Evolutionary conservation across 1,139 yeast genomes (phyloP), one percentile per base, ranked within the genome.

Genomic region (Yamadazyma kanchanaburiensis): DNA sequence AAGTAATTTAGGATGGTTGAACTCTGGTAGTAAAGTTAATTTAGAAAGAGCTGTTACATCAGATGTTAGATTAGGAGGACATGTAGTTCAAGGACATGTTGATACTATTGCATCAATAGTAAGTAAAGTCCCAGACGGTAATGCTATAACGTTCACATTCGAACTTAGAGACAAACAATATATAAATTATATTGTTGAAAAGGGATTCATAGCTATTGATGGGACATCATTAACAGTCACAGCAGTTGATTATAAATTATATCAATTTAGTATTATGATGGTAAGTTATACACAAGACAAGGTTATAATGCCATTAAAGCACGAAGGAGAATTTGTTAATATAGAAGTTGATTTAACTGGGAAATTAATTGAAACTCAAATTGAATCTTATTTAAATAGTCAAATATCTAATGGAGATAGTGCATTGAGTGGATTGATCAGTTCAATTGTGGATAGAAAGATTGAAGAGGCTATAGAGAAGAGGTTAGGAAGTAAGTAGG

Each of bases 81-180:
- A 91, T 58, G 78, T 89, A 39, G 98, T 91, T 2, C 98, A 91
- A 49, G 99, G 98, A 10, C 99, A 91, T 60, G 89, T 94, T 20
- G 98, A 91, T 52, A 86, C 96, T 0, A 70, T 81, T 18, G 96
- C 96, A 4, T 58, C 60, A 19, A 83, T 94, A 22, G 70, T 72
- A 1, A 54, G 58, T 2, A 67, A 61, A 20, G 58, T 42, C 6
- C 60, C 73, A 0, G 97, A 89, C 49, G 94, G 84, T 3, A 85
- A 88, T 55, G 83, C 97, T 2, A 64, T 88, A 21, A 67, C 80
- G 3, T 82, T 78, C 51, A 83, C 87, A 2, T 88, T 91, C 58
- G 62, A 73, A 54, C 70, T 89, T 35, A 64, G 85, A 33, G 95
- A 88, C 36, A 40, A 47, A n/a, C 67, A 71, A 31, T 71, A 76